Percentiles rank a stretch among this genome's conserved stretches.
Evolutionary conservation across 1,284 basidiomycete species (phyloP).

Genomic region (Anthracocystis panici-leucophaei): DNA sequence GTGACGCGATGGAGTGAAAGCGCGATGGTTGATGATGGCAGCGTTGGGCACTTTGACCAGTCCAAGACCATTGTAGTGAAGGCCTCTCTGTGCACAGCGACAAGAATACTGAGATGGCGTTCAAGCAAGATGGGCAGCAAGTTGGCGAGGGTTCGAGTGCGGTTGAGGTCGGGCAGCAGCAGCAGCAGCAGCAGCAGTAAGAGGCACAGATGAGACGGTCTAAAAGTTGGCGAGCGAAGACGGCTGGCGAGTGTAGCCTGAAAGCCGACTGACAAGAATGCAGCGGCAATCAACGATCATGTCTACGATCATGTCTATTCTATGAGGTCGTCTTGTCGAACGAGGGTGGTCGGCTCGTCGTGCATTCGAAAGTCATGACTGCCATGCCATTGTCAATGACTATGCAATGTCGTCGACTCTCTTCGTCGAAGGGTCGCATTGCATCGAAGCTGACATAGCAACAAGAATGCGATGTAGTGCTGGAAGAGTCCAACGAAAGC

Average conservation of each 20-base stretch:
- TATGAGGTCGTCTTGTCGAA: background rate
- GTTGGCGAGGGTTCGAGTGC: background rate
- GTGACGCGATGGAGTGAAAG: slow-evolving; percentile 1
- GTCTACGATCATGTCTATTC: background rate
- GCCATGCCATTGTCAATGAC: too few relatives aligned
- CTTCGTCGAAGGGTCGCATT: too few relatives aligned
- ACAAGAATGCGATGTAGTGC: background rate
- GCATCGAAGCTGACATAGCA: background rate
- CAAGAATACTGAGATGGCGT: background rate
- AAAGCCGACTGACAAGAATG: too few relatives aligned
- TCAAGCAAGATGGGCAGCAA: background rate
- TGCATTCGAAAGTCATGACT: too few relatives aligned
- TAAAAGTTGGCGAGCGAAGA: background rate
- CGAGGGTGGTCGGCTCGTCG: background rate
- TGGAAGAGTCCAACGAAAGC: too few relatives aligned
- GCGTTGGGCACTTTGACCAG: background rate
- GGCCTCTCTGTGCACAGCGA: background rate
- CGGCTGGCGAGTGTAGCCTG: background rate
- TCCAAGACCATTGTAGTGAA: background rate
- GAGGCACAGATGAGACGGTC: background rate
- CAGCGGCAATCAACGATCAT: background rate
- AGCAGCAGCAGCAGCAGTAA: background rate
- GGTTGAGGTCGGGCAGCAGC: background rate
- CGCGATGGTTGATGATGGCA: background rate
- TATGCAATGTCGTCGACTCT: too few relatives aligned